phyloP scores from a whole-genome alignment of 2,329 filamentous ascomycete species.

The Simplicillium aogashimaense region DNA sequence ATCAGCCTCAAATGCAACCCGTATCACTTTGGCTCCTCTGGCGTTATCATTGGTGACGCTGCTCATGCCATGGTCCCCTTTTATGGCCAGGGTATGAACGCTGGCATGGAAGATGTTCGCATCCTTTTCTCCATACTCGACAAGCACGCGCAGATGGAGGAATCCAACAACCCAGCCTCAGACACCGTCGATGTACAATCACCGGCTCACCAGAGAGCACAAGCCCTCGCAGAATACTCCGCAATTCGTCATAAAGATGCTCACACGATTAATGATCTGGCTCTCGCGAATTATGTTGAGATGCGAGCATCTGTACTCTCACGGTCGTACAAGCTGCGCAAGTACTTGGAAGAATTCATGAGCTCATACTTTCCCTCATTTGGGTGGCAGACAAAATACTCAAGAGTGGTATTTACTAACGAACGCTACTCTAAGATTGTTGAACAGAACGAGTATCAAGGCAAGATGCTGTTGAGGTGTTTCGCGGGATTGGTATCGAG shows the following conservation, averaged over 20 bases:
- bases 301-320: slow-evolving; percentile 84
- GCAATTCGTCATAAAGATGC: slow-evolving; percentile 65
- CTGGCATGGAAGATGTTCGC: slow-evolving; percentile 86
- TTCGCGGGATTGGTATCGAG: slow-evolving; percentile 26
- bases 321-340: slow-evolving; percentile 67
- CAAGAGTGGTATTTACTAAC: slow-evolving; percentile 86
- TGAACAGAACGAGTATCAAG: slow-evolving; percentile 58
- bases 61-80: slow-evolving; percentile 98
- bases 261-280: slow-evolving; percentile 85
- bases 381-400: slow-evolving; percentile 90
- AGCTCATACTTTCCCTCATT: slow-evolving; percentile 64
- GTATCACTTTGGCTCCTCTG: slow-evolving; percentile 69
- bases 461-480: slow-evolving; percentile 42
- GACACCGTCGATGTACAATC: slow-evolving; percentile 26
- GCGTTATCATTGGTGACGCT: slow-evolving; percentile 83
- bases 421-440: slow-evolving; percentile 82
- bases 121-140: slow-evolving; percentile 79
- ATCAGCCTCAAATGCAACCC: slow-evolving; percentile 90
- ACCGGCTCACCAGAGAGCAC: slow-evolving; percentile 43
- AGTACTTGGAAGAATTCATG: slow-evolving; percentile 76
- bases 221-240: slow-evolving; percentile 70
- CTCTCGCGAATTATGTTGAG: slow-evolving; percentile 83
- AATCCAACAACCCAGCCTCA: slow-evolving; percentile 29
- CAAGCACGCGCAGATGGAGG: slow-evolving; percentile 40
- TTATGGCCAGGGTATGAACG: slow-evolving; percentile 97